Evolutionary conservation across 2,329 filamentous ascomycete species (phyloP), one percentile per base, ranked within the genome.

Genomic region (Nakataea oryzae): DNA sequence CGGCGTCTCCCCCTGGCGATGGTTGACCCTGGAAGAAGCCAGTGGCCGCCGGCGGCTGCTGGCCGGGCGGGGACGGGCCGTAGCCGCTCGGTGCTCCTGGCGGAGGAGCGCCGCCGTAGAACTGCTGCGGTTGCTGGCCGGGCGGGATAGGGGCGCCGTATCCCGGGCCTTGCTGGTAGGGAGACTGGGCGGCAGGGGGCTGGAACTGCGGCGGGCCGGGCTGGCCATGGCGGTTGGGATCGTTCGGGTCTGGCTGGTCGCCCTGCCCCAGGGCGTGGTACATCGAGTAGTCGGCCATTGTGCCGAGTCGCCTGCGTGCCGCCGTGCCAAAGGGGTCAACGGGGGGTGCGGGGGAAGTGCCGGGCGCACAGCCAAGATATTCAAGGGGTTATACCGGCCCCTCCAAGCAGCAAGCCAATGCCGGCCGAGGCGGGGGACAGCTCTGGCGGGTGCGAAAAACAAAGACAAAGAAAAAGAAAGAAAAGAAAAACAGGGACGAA

Each of bases 211-310:
- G 72, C 58, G 72, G 69, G 8, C 71, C 66, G 5, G 70, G 71
- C 62, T 81, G 80, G 66, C 70, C 73, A 62, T 74, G 74, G 66
- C 75, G 70, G 74, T 77, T 72, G 69, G 80, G 75, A 75, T 83
- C 73, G 74, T 81, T 76, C 73, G 81, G 75, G 66, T 85, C 79
- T 66, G 78, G 69, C 65, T 76, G 75, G 62, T 78, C 78, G 69
- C 76, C 78, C 68, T 81, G 76, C 57, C 78, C 80, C 59, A 82
- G 74, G 68, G 79, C 71, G 68, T 82, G 78, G 70, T 81, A 83
- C 74, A 77, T 77, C 67, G 76, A 71, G 70, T 81, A 78, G 67
- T 82, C 79, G 64, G 71, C 65, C 72, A 74, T 74, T 30, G 56
- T 14, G 50, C 29, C 29, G 54, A 29, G 28, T 29, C 50, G 41